A percentile compares a stretch with the other conserved stretches of the same genome.
phyloP scores from a whole-genome alignment of 208 protist genomes.

The Trypanosoma brucei region DNA sequence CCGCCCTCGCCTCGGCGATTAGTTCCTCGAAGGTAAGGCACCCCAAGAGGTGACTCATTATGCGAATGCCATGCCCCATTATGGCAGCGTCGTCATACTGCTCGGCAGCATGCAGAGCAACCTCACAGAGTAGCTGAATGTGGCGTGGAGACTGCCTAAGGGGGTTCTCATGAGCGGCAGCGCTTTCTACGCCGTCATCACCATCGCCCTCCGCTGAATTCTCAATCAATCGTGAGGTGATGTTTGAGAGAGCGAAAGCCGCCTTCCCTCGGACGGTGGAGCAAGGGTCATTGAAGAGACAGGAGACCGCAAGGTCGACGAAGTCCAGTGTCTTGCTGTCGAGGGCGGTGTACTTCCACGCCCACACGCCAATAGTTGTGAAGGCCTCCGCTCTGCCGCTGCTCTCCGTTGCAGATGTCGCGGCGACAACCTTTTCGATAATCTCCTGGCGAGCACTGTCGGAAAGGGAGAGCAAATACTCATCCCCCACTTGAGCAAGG shows the following conservation, averaged over 20 bases:
- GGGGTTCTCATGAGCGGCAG: not conserved
- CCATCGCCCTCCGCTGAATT: not conserved
- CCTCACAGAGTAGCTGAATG: constrained; percentile 43
- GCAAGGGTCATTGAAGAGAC: constrained; percentile 39
- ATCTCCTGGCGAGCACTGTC: constrained; percentile 23
- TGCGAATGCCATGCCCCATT: constrained; percentile 74
- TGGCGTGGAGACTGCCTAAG: constrained; percentile 18
- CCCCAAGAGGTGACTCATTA: constrained; percentile 71
- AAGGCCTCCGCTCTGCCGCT: constrained; percentile 64
- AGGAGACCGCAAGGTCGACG: constrained; percentile 40
- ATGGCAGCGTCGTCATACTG: constrained; percentile 34
- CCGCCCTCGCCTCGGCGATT: constrained; percentile 47
- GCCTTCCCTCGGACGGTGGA: constrained; percentile 61
- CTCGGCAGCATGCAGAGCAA: constrained; percentile 49
- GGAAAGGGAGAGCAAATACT: constrained; percentile 28
- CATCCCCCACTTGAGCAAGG: constrained; percentile 71
- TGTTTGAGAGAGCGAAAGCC: constrained; percentile 71
- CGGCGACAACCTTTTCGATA: constrained; percentile 30
- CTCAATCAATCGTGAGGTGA: constrained; percentile 38
- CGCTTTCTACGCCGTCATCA: not conserved
- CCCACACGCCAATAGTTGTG: constrained; percentile 71
- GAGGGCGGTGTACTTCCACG: constrained; percentile 69
- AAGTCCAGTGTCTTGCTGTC: constrained; percentile 31
- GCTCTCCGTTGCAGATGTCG: constrained; percentile 26
- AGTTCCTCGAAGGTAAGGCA: constrained; percentile 58